Conservation (phyloP, 1,284 basidiomycete genomes). For the Trametes polyzona region DNA sequence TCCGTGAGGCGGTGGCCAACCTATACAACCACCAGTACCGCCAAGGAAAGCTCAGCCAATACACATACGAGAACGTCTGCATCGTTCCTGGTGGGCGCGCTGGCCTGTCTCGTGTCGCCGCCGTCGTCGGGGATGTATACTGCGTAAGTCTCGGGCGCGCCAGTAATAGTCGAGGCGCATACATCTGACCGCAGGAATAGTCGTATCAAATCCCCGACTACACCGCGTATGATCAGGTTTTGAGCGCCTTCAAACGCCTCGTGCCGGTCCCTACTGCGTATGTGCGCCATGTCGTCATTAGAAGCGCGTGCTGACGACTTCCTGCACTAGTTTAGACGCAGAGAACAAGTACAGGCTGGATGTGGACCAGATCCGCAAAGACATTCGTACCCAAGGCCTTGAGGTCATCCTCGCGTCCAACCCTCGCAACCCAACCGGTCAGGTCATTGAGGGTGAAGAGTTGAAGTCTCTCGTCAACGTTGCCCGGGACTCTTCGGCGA, state of each 20-base stretch:
- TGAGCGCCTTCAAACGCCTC: constrained; percentile 86
- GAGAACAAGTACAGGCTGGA: constrained; percentile 73
- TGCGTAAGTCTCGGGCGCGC: constrained; percentile 58
- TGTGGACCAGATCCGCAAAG: constrained; percentile 73
- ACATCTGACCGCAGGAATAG: constrained; percentile 37
- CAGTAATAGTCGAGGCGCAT: constrained; percentile 16
- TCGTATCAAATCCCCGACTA: constrained; percentile 89
- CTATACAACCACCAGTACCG: constrained; percentile 91
- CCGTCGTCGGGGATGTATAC: constrained; percentile 86
- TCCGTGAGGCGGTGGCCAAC: constrained; percentile 80
- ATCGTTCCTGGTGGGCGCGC: constrained; percentile 91
- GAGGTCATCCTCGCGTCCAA: constrained; percentile 90
- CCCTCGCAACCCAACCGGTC: constrained; percentile 92
- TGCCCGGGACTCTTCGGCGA: constrained; percentile 69
- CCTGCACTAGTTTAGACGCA: constrained; percentile 5
- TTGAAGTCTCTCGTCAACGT: constrained; percentile 80
- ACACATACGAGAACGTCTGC: constrained; percentile 90
- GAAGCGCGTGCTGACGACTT: constrained; percentile 28
- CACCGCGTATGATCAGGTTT: constrained; percentile 84
- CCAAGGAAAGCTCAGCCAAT: constrained; percentile 77
- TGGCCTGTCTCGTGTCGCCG: constrained; percentile 88
- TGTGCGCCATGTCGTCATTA: constrained; percentile 32
- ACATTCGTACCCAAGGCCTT: constrained; percentile 80
- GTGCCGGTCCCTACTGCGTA: constrained; percentile 89
- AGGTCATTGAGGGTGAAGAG: constrained; percentile 75